Base-by-base conservation (phyloP, 768 basidiomycete species). In the Xerocomellus amylosporus region DNA sequence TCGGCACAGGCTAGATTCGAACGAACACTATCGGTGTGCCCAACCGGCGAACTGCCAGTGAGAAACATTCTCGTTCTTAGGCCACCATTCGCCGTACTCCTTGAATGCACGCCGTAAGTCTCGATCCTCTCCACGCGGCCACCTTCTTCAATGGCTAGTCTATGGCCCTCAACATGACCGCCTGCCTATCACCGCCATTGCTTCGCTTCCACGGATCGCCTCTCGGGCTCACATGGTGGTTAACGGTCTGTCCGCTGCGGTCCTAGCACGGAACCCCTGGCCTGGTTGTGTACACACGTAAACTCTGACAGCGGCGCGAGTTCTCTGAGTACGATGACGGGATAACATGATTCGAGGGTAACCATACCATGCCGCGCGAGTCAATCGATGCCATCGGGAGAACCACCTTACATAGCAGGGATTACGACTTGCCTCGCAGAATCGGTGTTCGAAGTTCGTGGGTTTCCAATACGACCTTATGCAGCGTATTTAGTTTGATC, bases 301-400 rank as follows among this genome's bases (percentile, higher is more conserved):
- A 69, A 63, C 9, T 24, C 19, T 69, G 67, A 70, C 67, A 63
- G 65, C 59, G 59, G 62, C 58, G 63, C 40, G 49, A 53, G 48
- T 64, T 66, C 59, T 58, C 42, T 30, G 48, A 55, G 46, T 53
- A 42, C 45, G 51, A 47, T 59, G 51, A 43, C 54, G 55, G 50
- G 62, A 49, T 37, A 44, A 44, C 37, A 37, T 55, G 67, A 71
- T 69, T 69, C 65, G 61, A 68, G 68, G 67, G 67, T 68, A 55
- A 52, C 54, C 15, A 31, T 39, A 51, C 51, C 42, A 54, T 55
- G 47, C 59, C 58, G 58, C 64, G 43, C 51, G 33, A 59, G 56
- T 59, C 56, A 64, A 62, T 69, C 67, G 62, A 69, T 67, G 66
- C 62, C 64, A 66, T 67, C 61, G 64, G 67, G 59, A 54, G 65